phyloP scores from a whole-genome alignment of 2,329 filamentous ascomycete species.

The Calonectria naviculata region DNA sequence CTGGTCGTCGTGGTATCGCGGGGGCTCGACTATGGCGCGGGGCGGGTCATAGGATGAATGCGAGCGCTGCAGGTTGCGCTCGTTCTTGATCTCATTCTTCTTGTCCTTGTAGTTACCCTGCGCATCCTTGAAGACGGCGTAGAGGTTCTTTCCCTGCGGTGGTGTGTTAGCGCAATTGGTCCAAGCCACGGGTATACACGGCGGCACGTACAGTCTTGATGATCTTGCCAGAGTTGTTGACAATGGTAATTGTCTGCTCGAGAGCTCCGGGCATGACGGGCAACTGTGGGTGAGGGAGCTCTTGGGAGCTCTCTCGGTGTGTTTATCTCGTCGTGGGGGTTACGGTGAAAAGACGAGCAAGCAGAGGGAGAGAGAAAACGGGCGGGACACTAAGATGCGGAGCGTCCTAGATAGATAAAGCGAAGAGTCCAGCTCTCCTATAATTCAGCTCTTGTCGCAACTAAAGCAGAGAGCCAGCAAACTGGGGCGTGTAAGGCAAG shows the following conservation, averaged over 20 bases:
- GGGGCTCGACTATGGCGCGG: conserved; percentile 26
- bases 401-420: not conserved
- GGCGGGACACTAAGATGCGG: not conserved
- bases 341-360: not conserved
- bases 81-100: conserved; percentile 82
- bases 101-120: conserved; percentile 88
- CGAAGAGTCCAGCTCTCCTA: conserved; percentile 39
- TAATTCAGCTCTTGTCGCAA: conserved; percentile 19
- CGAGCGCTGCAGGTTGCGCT: conserved; percentile 69
- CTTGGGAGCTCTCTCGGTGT: conserved; percentile 9
- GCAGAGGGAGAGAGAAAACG: not conserved
- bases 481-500: conserved; percentile 16
- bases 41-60: conserved; percentile 64
- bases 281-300: conserved; percentile 22
- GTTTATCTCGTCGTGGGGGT: not conserved
- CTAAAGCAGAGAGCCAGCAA: conserved; percentile 20
- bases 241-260: conserved; percentile 84
- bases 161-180: conserved; percentile 14
- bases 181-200: conserved; percentile 53
- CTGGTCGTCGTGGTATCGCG: conserved; percentile 43
- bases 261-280: conserved; percentile 51
- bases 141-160: conserved; percentile 84
- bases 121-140: conserved; percentile 92
- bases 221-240: conserved; percentile 91
- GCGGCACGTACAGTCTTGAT: conserved; percentile 91